These are phyloP conservation scores for Trifolium fragiferum DNA, from an alignment of 306 rosid genomes.

Conservation along the genomic window DNA sequence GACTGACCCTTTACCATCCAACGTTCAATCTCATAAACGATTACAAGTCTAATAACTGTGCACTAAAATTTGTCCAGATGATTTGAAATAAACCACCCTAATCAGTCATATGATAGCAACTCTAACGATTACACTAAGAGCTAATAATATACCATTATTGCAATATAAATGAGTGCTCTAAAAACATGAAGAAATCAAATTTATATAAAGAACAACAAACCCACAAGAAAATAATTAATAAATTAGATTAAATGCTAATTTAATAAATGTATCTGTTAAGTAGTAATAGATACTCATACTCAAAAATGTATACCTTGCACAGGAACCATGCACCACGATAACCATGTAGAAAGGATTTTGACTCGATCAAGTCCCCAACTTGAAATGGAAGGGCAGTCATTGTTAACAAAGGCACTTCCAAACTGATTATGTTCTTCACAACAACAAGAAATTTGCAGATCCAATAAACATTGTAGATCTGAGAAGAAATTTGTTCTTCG, in stretches of 20 bases:
- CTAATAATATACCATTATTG: neutral
- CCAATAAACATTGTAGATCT: too few species aligned
- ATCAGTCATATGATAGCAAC: neutral
- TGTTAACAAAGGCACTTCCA: neutral
- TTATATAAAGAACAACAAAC: conserved; percentile 4
- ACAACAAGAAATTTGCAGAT: too few species aligned
- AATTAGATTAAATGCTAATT: conserved; percentile 1
- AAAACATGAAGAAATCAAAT: conserved; percentile 3
- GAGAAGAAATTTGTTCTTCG: too few species aligned
- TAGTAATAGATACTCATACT: neutral
- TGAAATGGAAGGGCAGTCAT: conserved; percentile 57
- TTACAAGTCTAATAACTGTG: too few species aligned
- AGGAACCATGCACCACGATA: conserved; percentile 93
- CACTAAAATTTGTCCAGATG: too few species aligned
- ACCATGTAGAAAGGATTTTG: conserved; percentile 57
- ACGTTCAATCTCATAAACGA: too few species aligned
- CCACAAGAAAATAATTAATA: neutral
- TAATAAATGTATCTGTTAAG: neutral
- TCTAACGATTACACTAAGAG: neutral
- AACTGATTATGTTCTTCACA: too few species aligned
- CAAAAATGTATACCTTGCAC: conserved; percentile 62
- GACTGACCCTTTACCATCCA: too few species aligned
- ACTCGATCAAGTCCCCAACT: conserved; percentile 63
- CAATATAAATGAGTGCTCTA: neutral
- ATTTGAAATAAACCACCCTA: too few species aligned